Evolutionary conservation across 2,329 filamentous ascomycete genomes (phyloP), one percentile per base, ranked within the genome.

Genomic region (Colletotrichum sp.): DNA sequence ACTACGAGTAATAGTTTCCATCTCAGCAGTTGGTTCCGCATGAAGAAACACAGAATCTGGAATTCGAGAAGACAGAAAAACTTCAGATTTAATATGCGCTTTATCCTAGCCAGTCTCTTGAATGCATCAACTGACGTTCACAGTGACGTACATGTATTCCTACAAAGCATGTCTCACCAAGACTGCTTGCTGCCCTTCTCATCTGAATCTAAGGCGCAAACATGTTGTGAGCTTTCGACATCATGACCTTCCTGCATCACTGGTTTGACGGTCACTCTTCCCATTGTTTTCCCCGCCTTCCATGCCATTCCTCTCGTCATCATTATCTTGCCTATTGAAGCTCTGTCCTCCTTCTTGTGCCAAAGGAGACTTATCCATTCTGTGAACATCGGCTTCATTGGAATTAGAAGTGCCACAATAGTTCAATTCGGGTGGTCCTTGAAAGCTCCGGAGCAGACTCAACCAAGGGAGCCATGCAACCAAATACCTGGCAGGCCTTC

Each of bases 381-480:
- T 44, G 16, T 44, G 5, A 44, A 8, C 5, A 16, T 8, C 16
- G 36, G 16, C 36, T 44, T 44, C 36, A 5, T 18, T 18, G 4
- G 36, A 44, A 18, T 44, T 9, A 44, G 4, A 10, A 18, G 16
- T 44, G 16, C 36, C 36, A 10, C 8, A 18, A 44, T 44, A 44
- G 5, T 44, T n/a, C 18, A 44, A 10, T 16, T 16, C 10, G 3
- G 76, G 57, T 32, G 52, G 32, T 39, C 70, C 55, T 44, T 76
- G 69, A 30, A 76, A 78, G 52, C 72, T 63, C 32, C 78, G 75
- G 4, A 81, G 67, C 57, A 80, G 44, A 34, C 79, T 78, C 4
- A 81, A 57, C 79, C 80, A 80, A 15, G 80, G 80, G 36, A 81
- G 71, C 78, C 79, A 81, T 6, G 72, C 78, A 5, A 79, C 76